Conservation (phyloP, 176 grass and related monocot genomes). For the Triticum timopheevii region DNA sequence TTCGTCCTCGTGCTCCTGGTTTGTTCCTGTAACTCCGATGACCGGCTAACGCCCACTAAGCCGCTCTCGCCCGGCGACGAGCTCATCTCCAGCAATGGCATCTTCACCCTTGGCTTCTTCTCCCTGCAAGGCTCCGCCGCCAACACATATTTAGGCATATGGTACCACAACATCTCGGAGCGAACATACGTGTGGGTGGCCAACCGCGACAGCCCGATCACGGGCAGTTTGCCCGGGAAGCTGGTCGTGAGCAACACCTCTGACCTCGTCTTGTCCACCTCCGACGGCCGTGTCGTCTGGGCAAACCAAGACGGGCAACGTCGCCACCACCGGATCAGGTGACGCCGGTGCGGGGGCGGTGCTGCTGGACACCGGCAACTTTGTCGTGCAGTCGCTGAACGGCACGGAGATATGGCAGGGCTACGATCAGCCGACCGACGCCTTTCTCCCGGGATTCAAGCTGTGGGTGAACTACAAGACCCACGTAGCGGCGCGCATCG, state of each 20-base stretch:
- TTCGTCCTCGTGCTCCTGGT: constrained; percentile 10
- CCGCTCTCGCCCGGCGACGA: constrained; percentile 9
- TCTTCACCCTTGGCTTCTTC: constrained; percentile 58
- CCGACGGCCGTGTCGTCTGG: constrained; percentile 10
- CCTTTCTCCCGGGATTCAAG: background rate
- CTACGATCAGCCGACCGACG: background rate
- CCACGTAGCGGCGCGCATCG: background rate
- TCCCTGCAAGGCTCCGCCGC: background rate
- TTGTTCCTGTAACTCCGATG: constrained; percentile 19
- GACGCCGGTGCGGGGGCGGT: background rate
- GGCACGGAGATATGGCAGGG: background rate
- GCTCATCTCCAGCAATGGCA: constrained; percentile 30
- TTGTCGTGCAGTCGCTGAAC: constrained; percentile 9
- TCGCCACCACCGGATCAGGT: background rate
- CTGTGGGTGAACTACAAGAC: background rate
- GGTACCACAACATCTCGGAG: constrained; percentile 37
- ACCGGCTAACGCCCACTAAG: constrained; percentile 33
- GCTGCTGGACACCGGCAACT: constrained; percentile 28
- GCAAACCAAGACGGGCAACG: background rate
- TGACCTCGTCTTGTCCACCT: constrained; percentile 30
- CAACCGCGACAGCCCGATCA: constrained; percentile 44
- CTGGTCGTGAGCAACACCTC: constrained; percentile 15
- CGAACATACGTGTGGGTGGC: constrained; percentile 36
- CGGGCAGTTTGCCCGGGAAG: background rate
- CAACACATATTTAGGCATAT: constrained; percentile 32